Conservation (phyloP, 2,329 filamentous ascomycete genomes). For the Monilinia fructicola region DNA sequence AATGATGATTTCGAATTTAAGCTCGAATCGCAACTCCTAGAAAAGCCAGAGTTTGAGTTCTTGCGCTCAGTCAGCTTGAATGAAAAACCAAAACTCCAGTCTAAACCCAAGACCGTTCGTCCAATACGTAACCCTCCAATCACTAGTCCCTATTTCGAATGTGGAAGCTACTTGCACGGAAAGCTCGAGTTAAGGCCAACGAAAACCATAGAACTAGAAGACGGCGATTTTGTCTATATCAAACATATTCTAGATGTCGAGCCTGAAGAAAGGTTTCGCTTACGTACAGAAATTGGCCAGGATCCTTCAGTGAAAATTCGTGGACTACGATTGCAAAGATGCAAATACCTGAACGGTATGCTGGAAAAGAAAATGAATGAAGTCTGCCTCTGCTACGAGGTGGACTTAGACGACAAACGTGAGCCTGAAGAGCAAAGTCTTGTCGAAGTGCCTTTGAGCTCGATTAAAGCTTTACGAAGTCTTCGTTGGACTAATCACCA, state of each 20-base stretch:
- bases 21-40: constrained; percentile 9
- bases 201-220: constrained; percentile 32
- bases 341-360: constrained; percentile 41
- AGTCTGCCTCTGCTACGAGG: constrained; percentile 44
- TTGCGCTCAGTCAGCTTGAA: constrained; percentile 22
- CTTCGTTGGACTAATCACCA: constrained; percentile 57
- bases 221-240: constrained; percentile 45
- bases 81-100: constrained; percentile 11
- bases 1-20: constrained; percentile 19
- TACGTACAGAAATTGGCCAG: constrained; percentile 42
- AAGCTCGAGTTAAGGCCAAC: constrained; percentile 39
- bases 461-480: constrained; percentile 45
- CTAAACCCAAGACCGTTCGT: constrained; percentile 24
- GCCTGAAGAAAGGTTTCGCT: background rate
- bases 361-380: constrained; percentile 47
- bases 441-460: constrained; percentile 45
- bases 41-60: constrained; percentile 9
- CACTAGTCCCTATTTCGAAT: constrained; percentile 38
- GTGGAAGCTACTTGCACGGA: constrained; percentile 44
- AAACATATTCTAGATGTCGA: constrained; percentile 20
- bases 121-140: constrained; percentile 32
- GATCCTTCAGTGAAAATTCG: constrained; percentile 41
- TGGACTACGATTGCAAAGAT: constrained; percentile 45
- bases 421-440: constrained; percentile 42
- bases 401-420: constrained; percentile 43